Percentiles rank a stretch among this genome's conserved stretches.
Evolutionary conservation across 495 filamentous ascomycete genomes (phyloP).

Genomic region (Neurospora sp.): DNA sequence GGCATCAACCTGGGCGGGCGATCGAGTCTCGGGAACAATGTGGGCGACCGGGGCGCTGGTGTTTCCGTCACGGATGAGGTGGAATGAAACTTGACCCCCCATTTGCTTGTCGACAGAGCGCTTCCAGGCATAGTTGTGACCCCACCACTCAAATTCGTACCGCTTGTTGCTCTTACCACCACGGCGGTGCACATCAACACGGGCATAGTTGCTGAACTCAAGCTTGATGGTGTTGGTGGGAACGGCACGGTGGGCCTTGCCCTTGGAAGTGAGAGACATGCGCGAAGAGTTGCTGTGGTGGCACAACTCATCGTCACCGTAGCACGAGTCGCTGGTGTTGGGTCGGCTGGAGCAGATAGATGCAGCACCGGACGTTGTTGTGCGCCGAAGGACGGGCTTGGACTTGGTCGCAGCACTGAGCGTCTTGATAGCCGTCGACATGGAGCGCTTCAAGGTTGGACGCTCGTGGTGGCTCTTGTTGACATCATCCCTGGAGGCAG

Average conservation of each 20-base stretch:
- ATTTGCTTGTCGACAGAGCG: conserved; percentile 53
- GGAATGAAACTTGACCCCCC: conserved; percentile 54
- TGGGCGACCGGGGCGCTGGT: conserved; percentile 60
- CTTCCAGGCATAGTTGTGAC: conserved; percentile 76
- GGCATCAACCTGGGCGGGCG: conserved; percentile 55
- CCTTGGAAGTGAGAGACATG: conserved; percentile 19
- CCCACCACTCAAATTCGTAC: conserved; percentile 92
- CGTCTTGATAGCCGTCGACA: conserved; percentile 63
- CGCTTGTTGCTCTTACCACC: conserved; percentile 61
- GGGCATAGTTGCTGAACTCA: conserved; percentile 96
- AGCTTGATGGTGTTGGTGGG: conserved; percentile 70
- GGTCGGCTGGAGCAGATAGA: conserved; percentile 33
- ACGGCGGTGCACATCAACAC: conserved; percentile 69
- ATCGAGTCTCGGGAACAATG: conserved; percentile 72
- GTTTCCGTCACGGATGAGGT: conserved; percentile 58
- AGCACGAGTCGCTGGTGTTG: conserved; percentile 30
- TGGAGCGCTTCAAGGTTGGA: conserved; percentile 53
- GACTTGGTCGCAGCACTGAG: conserved; percentile 35
- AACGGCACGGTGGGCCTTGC: conserved; percentile 23
- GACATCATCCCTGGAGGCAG: not conserved
- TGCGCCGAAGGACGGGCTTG: conserved; percentile 44
- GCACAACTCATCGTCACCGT: conserved; percentile 40
- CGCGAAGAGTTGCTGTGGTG: conserved; percentile 27
- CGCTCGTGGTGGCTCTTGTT: conserved; percentile 6
- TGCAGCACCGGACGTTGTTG: conserved; percentile 31